Conservation (phyloP, 768 basidiomycete species). For the Leccinum broughii region DNA sequence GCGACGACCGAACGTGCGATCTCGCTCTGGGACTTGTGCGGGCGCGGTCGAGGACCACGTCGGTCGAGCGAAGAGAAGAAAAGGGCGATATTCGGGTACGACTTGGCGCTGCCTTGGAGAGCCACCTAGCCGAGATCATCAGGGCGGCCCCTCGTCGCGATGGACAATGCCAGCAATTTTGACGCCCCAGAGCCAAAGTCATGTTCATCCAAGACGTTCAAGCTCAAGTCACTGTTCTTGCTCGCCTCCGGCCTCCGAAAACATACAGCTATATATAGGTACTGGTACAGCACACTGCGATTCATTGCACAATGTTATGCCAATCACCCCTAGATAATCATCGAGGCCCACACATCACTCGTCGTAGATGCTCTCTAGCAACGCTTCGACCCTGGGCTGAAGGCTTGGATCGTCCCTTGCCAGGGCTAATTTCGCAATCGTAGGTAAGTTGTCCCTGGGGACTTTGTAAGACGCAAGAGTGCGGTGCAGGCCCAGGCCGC, state of each 20-base stretch:
- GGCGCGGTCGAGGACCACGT: neutral
- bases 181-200: conserved; percentile 15
- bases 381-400: conserved; percentile 42
- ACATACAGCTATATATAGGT: neutral
- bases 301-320: neutral
- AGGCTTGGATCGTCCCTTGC: conserved; percentile 36
- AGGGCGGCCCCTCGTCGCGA: conserved; percentile 11
- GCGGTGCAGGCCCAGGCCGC: conserved; percentile 55
- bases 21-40: neutral
- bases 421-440: conserved; percentile 44
- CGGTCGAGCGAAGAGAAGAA: neutral
- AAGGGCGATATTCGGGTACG: neutral
- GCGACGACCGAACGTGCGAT: conserved; percentile 2
- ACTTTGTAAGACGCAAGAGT: conserved; percentile 64
- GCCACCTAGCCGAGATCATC: conserved; percentile 14
- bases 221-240: no score
- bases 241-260: no score
- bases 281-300: neutral
- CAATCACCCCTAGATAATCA: neutral
- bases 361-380: conserved; percentile 50
- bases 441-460: conserved; percentile 52
- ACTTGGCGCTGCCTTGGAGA: conserved; percentile 5
- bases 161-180: conserved; percentile 13
- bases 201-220: conserved; percentile 3
- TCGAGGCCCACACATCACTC: neutral